Percentiles rank a stretch among this genome's conserved stretches.
These are phyloP conservation scores for Cucumis sativus DNA, from an alignment of 306 rosid species.

Conservation along the genomic window Cucumber_9930_V3 NC_026657.2:10369501-10370000, in stretches of 20 bases:
- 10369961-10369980: background rate
- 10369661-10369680: background rate
- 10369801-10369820: background rate
- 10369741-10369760: background rate
- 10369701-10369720: background rate
- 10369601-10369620: conserved; percentile 19
- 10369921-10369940: background rate
- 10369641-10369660: conserved; percentile 30
- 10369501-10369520: conserved; percentile 37
- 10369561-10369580: conserved; percentile 29
- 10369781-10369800: background rate
- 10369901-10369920: background rate
- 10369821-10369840: background rate
- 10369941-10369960: background rate
- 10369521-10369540: conserved; percentile 38
- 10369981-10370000: conserved; percentile 2
- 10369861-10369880: background rate
- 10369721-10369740: conserved; percentile 3
- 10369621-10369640: conserved; percentile 23
- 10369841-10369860: background rate
- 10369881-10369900: background rate
- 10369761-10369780: background rate
- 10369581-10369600: conserved; percentile 1
- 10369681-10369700: background rate
- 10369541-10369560: conserved; percentile 41